Conservation (phyloP, 2,329 filamentous ascomycete species). For the Zarea fungicola region DNA sequence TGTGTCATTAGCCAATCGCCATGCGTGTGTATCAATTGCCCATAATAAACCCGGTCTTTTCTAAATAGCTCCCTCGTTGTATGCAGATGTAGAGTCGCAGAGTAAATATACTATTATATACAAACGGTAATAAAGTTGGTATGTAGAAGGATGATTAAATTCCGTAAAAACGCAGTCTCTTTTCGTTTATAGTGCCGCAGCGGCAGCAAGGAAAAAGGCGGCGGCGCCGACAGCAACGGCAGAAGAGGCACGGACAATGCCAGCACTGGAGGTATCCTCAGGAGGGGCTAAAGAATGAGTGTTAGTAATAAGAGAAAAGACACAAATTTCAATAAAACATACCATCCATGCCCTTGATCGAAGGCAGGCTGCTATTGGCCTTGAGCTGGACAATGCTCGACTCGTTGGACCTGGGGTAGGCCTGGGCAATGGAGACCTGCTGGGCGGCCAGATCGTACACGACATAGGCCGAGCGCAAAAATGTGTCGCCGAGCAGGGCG, state of each 20-base stretch:
- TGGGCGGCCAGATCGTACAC: slow-evolving; percentile 49
- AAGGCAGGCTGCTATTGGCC: slow-evolving; percentile 34
- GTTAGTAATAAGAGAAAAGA: not conserved
- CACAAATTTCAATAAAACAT: slow-evolving; percentile 23
- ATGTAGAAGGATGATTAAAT: no score
- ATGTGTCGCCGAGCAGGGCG: slow-evolving; percentile 53
- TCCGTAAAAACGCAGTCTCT: not conserved
- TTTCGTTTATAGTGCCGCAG: slow-evolving; percentile 3
- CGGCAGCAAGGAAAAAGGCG: slow-evolving; percentile 16
- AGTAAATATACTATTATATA: not conserved
- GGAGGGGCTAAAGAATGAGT: slow-evolving; percentile 5
- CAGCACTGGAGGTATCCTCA: not conserved
- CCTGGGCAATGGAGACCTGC: slow-evolving; percentile 47
- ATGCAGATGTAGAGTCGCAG: no score
- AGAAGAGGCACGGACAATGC: not conserved
- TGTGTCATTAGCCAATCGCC: no score
- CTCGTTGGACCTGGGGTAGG: slow-evolving; percentile 42
- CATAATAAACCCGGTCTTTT: no score
- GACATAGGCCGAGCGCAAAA: slow-evolving; percentile 52
- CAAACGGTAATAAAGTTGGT: no score
- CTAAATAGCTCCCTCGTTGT: no score
- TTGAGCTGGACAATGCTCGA: slow-evolving; percentile 43
- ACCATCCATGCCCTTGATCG: slow-evolving; percentile 38
- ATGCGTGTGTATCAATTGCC: no score
- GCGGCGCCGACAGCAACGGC: slow-evolving; percentile 4